Base-by-base conservation (phyloP, 2,329 filamentous ascomycete species). In the Aureobasidium sp. region DNA sequence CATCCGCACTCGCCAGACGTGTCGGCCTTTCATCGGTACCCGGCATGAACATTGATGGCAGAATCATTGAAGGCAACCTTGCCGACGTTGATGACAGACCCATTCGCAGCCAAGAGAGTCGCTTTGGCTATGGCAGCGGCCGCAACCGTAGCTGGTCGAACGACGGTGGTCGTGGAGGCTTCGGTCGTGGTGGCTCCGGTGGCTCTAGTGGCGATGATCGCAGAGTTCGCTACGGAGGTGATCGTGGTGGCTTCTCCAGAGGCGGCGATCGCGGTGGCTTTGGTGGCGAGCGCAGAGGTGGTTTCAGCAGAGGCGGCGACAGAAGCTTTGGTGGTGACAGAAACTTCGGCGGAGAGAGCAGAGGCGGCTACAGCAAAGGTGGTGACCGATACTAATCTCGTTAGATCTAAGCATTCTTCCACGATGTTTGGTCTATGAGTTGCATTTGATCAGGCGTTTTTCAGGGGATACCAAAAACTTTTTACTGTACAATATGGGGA, bases 11-110 rank as follows among this genome's bases (percentile, higher is more conserved):
- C 11, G 73, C 69, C 13, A 44, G 62, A 50, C 70, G 66, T 59
- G 61, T 76, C 29, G 65, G 68, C 15, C 63, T 75, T 5, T 9
- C 37, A 8, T 59, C 66, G 13, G 39, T 74, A 1, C 65, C 67
- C 8, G 73, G 72, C 11, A 53, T 75, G 1, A 67, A 65, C 47
- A 65, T 74, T 30, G 61, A 59, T 8, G 37, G 57, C 16, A 47
- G 49, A 16, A 44, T 53, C 21, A 44, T 41, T 7, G 48, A 59
- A 13, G 41, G 63, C 37, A 50, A 59, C 30, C 44, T 62, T 13
- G 42, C 60, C 62, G 68, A 68, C 10, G 59, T 63, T 39, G 63
- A 65, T 8, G 57, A 60, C 54, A 65, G 67, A 29, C 66, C 64
- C 45, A 68, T 61, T n/a, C 68, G 67, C 15, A 62, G 64, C 30